A percentile compares a stretch with the other conserved stretches of the same genome.
phyloP scores from a whole-genome alignment of 179 eudicot genomes.

The Silene noctiflora region DNA sequence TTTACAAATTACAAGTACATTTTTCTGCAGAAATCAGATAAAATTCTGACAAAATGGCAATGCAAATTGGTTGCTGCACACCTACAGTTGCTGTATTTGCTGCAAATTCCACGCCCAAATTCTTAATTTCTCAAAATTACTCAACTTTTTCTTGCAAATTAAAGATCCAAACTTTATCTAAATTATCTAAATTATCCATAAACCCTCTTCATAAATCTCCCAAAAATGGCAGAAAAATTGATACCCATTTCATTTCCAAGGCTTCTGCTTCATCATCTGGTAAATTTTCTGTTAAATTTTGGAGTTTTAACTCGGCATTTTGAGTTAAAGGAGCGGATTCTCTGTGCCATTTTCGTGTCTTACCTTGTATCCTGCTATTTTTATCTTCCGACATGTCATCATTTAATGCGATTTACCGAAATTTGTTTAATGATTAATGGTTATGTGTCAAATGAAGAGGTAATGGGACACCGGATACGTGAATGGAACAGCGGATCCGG shows the following conservation, averaged over 20 bases:
- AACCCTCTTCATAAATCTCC: conserved; percentile 13
- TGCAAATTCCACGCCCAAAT: conserved; percentile 16
- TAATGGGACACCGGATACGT: no score
- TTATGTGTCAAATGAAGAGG: no score
- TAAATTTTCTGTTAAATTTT: conserved; percentile 22
- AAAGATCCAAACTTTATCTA: conserved; percentile 14
- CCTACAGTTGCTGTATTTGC: conserved; percentile 7
- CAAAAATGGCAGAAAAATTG: conserved; percentile 24
- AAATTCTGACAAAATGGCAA: conserved; percentile 12
- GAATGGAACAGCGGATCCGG: no score
- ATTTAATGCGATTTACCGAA: no score
- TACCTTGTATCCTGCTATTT: no score
- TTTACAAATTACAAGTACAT: background rate
- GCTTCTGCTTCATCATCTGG: conserved; percentile 63
- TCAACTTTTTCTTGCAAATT: background rate
- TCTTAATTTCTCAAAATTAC: background rate
- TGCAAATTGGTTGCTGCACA: conserved; percentile 14
- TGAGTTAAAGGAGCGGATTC: background rate
- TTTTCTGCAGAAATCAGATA: conserved; percentile 3
- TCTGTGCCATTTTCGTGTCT: no score
- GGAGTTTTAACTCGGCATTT: background rate
- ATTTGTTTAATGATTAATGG: no score
- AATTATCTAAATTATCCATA: conserved; percentile 10
- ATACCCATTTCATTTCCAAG: conserved; percentile 34
- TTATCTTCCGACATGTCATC: no score